Conservation (phyloP, 352 stramenopile genomes). For the Globisporangium echinulatum region DNA sequence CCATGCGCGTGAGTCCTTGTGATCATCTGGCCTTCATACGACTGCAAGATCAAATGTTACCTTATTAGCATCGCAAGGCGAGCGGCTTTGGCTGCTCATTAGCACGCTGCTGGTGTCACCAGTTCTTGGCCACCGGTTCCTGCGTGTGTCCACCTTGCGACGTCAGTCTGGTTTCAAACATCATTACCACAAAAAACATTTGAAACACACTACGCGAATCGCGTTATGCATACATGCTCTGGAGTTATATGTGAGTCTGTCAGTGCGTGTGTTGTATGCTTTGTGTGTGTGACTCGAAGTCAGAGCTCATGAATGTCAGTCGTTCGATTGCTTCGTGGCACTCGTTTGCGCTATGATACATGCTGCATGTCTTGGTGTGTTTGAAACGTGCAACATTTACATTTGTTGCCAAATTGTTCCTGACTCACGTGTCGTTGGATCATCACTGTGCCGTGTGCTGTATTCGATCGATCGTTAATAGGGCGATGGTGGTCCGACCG, state of each 20-base stretch:
- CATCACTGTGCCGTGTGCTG: no score
- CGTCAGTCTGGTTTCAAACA: slow-evolving; percentile 87
- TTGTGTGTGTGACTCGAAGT: slow-evolving; percentile 10
- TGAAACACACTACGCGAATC: neutral
- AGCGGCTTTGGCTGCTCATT: slow-evolving; percentile 16
- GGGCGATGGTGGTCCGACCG: slow-evolving; percentile 71
- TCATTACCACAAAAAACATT: slow-evolving; percentile 14
- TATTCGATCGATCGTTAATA: slow-evolving; percentile 10
- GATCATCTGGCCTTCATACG: slow-evolving; percentile 88
- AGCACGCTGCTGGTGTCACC: slow-evolving; percentile 52
- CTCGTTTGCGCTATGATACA: neutral
- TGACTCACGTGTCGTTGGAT: neutral
- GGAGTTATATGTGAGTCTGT: no score
- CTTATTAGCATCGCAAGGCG: slow-evolving; percentile 82
- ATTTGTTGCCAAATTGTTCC: no score
- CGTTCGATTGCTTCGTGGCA: neutral
- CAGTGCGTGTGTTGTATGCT: neutral
- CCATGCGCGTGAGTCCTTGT: slow-evolving; percentile 19
- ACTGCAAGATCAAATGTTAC: slow-evolving; percentile 78
- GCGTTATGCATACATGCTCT: neutral
- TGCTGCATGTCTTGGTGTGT: no score
- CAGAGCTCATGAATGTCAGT: neutral
- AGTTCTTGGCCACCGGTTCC: slow-evolving; percentile 77
- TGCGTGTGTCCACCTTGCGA: slow-evolving; percentile 59
- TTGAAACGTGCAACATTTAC: no score